Evolutionary conservation across 352 stramenopile genomes (phyloP), one percentile per base, ranked within the genome.

Genomic region (Pythium guiyangense): DNA sequence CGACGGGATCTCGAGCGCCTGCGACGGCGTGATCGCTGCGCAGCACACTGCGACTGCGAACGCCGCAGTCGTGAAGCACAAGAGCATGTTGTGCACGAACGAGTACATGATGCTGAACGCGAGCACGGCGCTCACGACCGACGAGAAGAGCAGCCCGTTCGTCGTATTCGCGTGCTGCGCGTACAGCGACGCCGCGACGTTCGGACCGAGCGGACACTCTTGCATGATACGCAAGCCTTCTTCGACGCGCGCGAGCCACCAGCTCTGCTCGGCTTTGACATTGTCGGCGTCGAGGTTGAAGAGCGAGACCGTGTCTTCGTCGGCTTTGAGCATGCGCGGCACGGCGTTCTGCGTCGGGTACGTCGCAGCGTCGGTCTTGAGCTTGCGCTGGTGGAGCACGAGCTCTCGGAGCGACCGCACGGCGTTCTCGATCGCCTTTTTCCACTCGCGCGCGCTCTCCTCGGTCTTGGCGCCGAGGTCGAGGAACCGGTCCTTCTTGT

Each of bases 101-200:
- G 85, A 94, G 60, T 89, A 92, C 77, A 90, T 90, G 70, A 85
- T 89, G 60, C 81, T 92, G 60, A 94, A 94, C 54, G 79, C 81
- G 17, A 94, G 66, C 26, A 86, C 66, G 1, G 85, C 83, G 42
- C 79, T 82, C 43, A 89, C 56, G 12, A 74, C 29, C 6, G 81
- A 86, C 47, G 77, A 76, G 10, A 88, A 67, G n/a, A 93, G 63
- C 35, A 94, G 66, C 1, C 77, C 81, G 46, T 94, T 94, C 9
- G 76, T 84, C 22, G 84, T 88, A 5, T 74, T 73, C 12, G 85
- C 85, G 34, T 91, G 83, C 64, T 94, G 85, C n/a, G 77, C 79
- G 50, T 79, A 91, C 47, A 94, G 51, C 47, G 84, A 89, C 17
- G 85, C 85, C 0, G 85, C 79, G 3, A 92, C 85, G 29, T 80